phyloP scores from a whole-genome alignment of 192 early-diverging fungal genomes.

The Dimargaris verticillata region DNA sequence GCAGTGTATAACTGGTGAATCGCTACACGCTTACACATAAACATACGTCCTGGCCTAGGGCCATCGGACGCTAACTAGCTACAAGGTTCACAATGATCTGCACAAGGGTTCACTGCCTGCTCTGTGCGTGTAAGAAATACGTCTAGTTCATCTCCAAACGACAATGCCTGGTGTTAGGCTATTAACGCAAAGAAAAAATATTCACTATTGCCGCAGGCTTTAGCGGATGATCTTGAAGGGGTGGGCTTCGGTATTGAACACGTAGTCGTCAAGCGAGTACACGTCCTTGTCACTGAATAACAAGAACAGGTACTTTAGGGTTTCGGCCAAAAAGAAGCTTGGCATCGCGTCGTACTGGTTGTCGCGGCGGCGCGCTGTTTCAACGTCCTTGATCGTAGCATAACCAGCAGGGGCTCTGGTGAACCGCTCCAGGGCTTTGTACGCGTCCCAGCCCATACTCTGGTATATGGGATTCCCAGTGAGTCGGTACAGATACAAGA shows the following conservation, averaged over 20 bases:
- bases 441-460: not conserved
- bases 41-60: too few relatives aligned
- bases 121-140: too few relatives aligned
- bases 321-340: slow-evolving; percentile 87
- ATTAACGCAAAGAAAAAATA: too few relatives aligned
- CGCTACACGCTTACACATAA: too few relatives aligned
- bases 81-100: too few relatives aligned
- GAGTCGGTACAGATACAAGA: slow-evolving; percentile 69
- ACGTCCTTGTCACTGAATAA: slow-evolving; percentile 53
- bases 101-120: too few relatives aligned
- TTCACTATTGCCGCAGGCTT: too few relatives aligned
- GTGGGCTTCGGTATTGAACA: slow-evolving; percentile 93
- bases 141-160: too few relatives aligned
- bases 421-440: not conserved
- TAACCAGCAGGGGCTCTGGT: not conserved
- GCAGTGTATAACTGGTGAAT: too few relatives aligned
- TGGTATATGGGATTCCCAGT: slow-evolving; percentile 69
- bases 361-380: slow-evolving; percentile 48
- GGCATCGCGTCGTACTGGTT: slow-evolving; percentile 27
- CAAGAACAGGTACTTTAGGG: slow-evolving; percentile 88
- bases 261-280: slow-evolving; percentile 61
- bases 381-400: not conserved
- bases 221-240: slow-evolving; percentile 33
- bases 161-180: too few relatives aligned
- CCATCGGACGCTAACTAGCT: too few relatives aligned